Conservation (phyloP, 495 filamentous ascomycete genomes). For the Jackrogersella minutella region DNA sequence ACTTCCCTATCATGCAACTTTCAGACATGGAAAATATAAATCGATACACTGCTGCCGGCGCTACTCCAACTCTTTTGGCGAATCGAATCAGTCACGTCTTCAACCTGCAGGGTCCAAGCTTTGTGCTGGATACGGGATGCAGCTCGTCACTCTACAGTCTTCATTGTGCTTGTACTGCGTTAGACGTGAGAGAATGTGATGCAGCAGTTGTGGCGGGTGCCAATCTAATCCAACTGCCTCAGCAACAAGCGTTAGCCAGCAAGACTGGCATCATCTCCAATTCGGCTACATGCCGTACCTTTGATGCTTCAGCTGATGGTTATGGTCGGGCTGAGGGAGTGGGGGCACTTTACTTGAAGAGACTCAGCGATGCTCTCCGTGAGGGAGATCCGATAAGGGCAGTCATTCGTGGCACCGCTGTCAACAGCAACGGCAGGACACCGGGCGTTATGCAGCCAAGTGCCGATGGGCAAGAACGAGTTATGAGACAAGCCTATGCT, state of each 20-base stretch:
- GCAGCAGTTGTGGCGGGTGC: slow-evolving; percentile 49
- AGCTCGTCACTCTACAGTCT: slow-evolving; percentile 52
- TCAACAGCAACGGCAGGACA: not conserved
- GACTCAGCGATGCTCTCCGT: not conserved
- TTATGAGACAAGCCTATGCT: not conserved
- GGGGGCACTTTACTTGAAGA: not conserved
- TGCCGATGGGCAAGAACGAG: not conserved
- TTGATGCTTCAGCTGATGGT: not conserved
- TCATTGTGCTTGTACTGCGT: slow-evolving; percentile 45
- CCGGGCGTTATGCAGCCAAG: not conserved
- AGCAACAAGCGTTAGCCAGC: slow-evolving; percentile 39
- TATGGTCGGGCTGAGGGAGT: not conserved
- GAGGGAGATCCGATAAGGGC: not conserved
- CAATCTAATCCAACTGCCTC: slow-evolving; percentile 48
- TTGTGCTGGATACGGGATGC: slow-evolving; percentile 61
- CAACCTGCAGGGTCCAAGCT: slow-evolving; percentile 19
- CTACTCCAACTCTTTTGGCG: not conserved
- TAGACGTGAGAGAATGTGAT: slow-evolving; percentile 48
- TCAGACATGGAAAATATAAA: not conserved
- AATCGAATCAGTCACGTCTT: not conserved
- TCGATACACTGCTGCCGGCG: not conserved
- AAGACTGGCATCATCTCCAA: slow-evolving; percentile 46
- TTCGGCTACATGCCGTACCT: not conserved
- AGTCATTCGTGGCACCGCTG: not conserved
- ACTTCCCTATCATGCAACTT: not conserved